Evolutionary conservation across 495 filamentous ascomycete species (phyloP), one percentile per base, ranked within the genome.

Genomic region (Trichoderma asperelloides): DNA sequence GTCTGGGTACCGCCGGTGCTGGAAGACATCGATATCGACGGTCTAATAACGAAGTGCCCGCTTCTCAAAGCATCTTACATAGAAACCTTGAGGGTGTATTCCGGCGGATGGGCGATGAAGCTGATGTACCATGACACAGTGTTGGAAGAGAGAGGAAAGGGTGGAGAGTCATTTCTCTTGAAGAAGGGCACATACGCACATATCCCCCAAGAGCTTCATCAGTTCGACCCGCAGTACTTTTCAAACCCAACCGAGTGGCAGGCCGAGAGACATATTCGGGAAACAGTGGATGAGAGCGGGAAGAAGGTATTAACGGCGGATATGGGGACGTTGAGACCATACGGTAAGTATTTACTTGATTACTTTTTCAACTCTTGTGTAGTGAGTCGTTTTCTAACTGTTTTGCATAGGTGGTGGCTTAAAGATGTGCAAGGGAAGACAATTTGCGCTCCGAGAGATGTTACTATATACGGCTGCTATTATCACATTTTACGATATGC

Each of bases 351-450:
- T 5, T 15, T 39, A 5, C 28, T 25, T 21, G 23, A 6, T 27
- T 55, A 6, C 49, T 25, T 25, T 27, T n/a, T 2, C 11, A 21
- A n/a, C 6, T 1, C n/a, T 27, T 3, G 39, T 25, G n/a, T 2
- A 15, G 33, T 33, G 12, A 23, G 7, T 3, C 4, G 25, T 39
- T 21, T n/a, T 15, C 40, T 39, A 11, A 23, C 23, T 39, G 11
- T 18, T 28, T 23, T 64, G 13, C 16, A 40, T 64, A 64, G 62
- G 30, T 41, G 62, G 40, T 30, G 33, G 62, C 28, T 16, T 39
- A 13, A 43, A 39, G 21, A 65, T 65, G 64, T 43, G 64, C 64
- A 65, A 65, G 64, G 64, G 64, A 30, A 25, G 64, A n/a, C 39
- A 40, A 30, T 65, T 65, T 47, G 64, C 64, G n/a, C 21, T 65